These are phyloP conservation scores for Hypoxylon subgilvum DNA, from an alignment of 495 filamentous ascomycete genomes.

Conservation along the genomic window DNA sequence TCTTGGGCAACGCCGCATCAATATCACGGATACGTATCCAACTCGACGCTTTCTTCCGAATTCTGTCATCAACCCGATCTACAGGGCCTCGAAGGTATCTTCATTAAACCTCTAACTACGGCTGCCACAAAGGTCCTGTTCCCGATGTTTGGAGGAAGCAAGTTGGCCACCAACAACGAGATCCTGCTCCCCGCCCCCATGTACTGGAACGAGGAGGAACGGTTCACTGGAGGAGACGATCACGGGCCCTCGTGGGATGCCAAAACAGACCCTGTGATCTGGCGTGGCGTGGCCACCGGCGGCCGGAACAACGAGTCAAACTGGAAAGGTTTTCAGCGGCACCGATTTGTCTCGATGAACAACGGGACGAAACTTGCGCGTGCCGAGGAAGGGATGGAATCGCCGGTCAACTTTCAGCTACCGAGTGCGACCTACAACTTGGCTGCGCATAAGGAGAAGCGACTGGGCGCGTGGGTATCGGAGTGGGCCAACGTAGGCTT, in stretches of 20 bases:
- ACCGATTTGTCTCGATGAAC: conserved; percentile 69
- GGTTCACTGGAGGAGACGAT: conserved; percentile 66
- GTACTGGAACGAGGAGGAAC: conserved; percentile 72
- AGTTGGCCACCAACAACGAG: conserved; percentile 76
- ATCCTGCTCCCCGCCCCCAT: conserved; percentile 75
- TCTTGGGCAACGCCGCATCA: conserved; percentile 49
- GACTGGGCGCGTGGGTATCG: conserved; percentile 48
- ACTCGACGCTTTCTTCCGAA: conserved; percentile 69
- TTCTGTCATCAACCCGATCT: conserved; percentile 66
- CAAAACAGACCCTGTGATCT: conserved; percentile 62
- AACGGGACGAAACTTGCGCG: conserved; percentile 63
- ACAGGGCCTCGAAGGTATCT: conserved; percentile 67
- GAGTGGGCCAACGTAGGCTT: conserved; percentile 55
- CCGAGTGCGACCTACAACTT: conserved; percentile 46
- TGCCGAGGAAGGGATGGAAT: conserved; percentile 45
- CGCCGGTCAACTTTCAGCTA: conserved; percentile 50
- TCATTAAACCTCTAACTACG: conserved; percentile 67
- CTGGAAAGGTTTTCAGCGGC: conserved; percentile 72
- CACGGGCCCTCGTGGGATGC: conserved; percentile 61
- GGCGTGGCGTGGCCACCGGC: conserved; percentile 73
- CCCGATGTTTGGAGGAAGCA: conserved; percentile 74
- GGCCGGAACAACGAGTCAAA: conserved; percentile 63
- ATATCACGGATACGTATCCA: conserved; percentile 65
- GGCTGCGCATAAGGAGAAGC: conserved; percentile 42
- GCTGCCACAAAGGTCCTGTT: conserved; percentile 60